Base-by-base conservation (phyloP, 306 rosid species). In the Fragaria vesca region DNA sequence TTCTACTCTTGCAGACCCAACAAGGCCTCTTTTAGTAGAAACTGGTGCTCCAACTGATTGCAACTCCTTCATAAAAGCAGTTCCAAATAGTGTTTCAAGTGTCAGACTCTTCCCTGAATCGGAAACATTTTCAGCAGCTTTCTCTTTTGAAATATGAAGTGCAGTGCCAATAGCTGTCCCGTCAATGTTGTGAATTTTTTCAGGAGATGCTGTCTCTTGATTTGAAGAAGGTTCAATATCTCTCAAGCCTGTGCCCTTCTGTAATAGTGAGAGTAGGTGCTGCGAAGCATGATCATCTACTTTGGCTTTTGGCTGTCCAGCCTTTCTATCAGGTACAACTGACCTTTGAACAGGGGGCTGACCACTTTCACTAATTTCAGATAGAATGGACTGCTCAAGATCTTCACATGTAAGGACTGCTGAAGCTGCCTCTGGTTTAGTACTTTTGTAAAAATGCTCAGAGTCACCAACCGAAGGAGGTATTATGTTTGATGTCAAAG, bases 31-130 rank as follows among this genome's bases (percentile, higher is more conserved):
- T 84, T 91, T 97, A 76, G 83, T 86, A 69, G 99, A 96, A 80
- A 96, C 96, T 46, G 99, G 99, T 9, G 98, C 98, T 84, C 98
- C 99, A 80, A 93, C 94, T 67, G 98, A 87, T 32, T 96, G 99
- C 81, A 96, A 83, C 83, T 93, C 99, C 90, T 89, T 84, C 99
- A 96, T 96, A 86, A 96, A 96, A 79, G 97, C 96, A 83, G 96
- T 85, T 58, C 99, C 99, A 89, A 96, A 91, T 47, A 93, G 96
- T 62, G 90, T 90, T 89, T 96, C 99, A 73, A 96, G 89, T 20
- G 98, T 96, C 72, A 90, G 84, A 65, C 76, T 69, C 69, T 93
- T 89, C 12, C 81, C 89, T 68, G 92, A 72, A 79, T 86, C 79
- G 34, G 97, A 83, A 78, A 74, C 79, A 55, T 80, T 83, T 20